Evolutionary conservation across 306 rosid genomes (phyloP), one percentile per base, ranked within the genome.

Genomic region (Trichosanthes truncata): DNA sequence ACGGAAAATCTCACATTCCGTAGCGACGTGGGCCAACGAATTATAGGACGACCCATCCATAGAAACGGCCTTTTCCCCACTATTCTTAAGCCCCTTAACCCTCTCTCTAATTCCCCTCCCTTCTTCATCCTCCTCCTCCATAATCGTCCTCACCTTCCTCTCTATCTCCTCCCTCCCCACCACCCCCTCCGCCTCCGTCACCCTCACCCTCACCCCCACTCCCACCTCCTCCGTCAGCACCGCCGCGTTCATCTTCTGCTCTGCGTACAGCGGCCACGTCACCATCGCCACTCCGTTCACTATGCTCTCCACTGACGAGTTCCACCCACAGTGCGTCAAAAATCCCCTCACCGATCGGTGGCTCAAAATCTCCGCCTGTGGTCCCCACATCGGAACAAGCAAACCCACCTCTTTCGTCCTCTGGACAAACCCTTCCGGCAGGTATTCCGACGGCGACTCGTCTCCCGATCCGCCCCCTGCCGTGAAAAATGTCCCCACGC

Each of bases 371-470:
- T 66, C 73, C 26, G 73, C 48, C 26, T 66, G 73, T 9, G 73
- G 73, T 8, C 48, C 73, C 73, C 73, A 66, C 48, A 36, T 66
- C 48, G 48, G 73, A 35, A 66, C 26, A 1, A 66, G 15, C 11
- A 66, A 66, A 18, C 73, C 73, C 25, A 66, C 8, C 0, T 40
- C 78, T 0, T 38, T 9, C 0, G 87, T 91, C 63, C 91, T 82
- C 53, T 1, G 7, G 35, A 79, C 0, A 57, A 91, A 93, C 40
- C 92, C 92, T 2, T 87, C 84, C 0, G 92, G 94, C 25, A 93
- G 62, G 57, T 79, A 87, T 38, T 45, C 36, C 7, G 65, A 1
- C 0, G 78, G 1, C 31, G 9, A 4, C 0, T 10, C 7, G 3
- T 43, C 56, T 2, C 2, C 1, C 1, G 76, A n/a, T 25, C 11